Conservation (phyloP, 2,329 filamentous ascomycete species). For the Monosporascus sp. region DNA sequence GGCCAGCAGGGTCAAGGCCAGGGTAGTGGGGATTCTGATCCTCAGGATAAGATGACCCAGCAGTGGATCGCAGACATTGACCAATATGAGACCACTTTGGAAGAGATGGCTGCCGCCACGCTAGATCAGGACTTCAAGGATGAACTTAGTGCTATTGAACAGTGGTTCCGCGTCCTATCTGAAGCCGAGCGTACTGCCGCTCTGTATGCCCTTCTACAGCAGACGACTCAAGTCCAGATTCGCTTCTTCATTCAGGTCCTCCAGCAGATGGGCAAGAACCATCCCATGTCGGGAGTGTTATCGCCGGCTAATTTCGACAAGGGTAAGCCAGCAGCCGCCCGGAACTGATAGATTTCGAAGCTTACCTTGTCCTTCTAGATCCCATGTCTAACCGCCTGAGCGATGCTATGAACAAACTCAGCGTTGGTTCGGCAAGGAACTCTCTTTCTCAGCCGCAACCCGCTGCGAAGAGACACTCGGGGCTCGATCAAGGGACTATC, state of each 20-base stretch:
- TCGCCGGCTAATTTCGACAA: conserved; percentile 97
- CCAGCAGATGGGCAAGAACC: conserved; percentile 97
- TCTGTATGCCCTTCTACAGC: conserved; percentile 89
- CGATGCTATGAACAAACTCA: conserved; percentile 95
- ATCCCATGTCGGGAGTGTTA: conserved; percentile 92
- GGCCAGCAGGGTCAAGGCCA: conserved; percentile 69
- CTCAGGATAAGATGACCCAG: conserved; percentile 88
- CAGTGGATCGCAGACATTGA: conserved; percentile 99
- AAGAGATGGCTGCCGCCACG: conserved; percentile 99
- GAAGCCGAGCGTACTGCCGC: conserved; percentile 95
- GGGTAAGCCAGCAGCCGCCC: conserved; percentile 48
- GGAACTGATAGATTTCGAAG: not conserved
- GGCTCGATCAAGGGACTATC: conserved; percentile 87
- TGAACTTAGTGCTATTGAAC: conserved; percentile 96
- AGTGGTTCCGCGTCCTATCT: conserved; percentile 97
- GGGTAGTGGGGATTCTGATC: conserved; percentile 66
- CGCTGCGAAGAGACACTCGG: conserved; percentile 83
- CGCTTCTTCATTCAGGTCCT: conserved; percentile 98
- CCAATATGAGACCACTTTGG: conserved; percentile 96
- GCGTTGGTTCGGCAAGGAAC: conserved; percentile 79
- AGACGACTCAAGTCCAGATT: conserved; percentile 98
- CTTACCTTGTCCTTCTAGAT: conserved; percentile 50
- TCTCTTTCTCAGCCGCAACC: conserved; percentile 77
- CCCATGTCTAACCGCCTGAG: conserved; percentile 94
- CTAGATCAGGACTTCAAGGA: conserved; percentile 99